These are phyloP conservation scores for Lipomyces spencermartinsiae DNA, from an alignment of 805 yeast species.

Conservation along the genomic window DNA sequence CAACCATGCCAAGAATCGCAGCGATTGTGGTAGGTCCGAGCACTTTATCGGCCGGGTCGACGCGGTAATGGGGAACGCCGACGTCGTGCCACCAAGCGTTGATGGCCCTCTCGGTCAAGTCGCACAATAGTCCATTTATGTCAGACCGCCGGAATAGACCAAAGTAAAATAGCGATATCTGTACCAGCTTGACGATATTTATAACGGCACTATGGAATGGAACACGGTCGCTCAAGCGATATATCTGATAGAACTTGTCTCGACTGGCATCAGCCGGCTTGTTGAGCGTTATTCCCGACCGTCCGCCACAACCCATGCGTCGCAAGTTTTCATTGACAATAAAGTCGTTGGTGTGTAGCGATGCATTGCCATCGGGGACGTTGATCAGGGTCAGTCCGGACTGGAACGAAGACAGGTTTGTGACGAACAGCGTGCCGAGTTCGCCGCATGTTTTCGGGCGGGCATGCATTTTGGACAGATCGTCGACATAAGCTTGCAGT, in stretches of 20 bases:
- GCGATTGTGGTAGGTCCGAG: constrained; percentile 74
- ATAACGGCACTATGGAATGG: constrained; percentile 69
- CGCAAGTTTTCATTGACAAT: constrained; percentile 77
- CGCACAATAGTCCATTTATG: constrained; percentile 87
- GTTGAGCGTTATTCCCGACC: constrained; percentile 76
- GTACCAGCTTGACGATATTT: constrained; percentile 76
- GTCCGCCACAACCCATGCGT: constrained; percentile 80
- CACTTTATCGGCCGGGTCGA: constrained; percentile 56
- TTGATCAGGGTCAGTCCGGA: constrained; percentile 74
- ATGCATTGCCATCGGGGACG: constrained; percentile 63
- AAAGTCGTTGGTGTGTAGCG: constrained; percentile 49
- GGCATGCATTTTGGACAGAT: constrained; percentile 68
- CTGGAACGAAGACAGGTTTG: constrained; percentile 82
- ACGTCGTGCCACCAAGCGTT: constrained; percentile 80
- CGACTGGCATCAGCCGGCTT: constrained; percentile 77
- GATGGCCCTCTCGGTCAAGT: constrained; percentile 74
- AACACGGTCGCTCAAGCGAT: constrained; percentile 57
- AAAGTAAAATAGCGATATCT: constrained; percentile 78
- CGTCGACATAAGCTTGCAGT: constrained; percentile 67
- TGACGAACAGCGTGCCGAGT: constrained; percentile 71
- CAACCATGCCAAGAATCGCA: constrained; percentile 77
- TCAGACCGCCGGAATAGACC: constrained; percentile 68
- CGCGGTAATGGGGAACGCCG: constrained; percentile 53
- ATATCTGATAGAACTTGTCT: constrained; percentile 80
- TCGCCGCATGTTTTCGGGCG: constrained; percentile 63